Evolutionary conservation across 1,284 basidiomycete genomes (phyloP).

Genomic region (Mycena sp.): DNA sequence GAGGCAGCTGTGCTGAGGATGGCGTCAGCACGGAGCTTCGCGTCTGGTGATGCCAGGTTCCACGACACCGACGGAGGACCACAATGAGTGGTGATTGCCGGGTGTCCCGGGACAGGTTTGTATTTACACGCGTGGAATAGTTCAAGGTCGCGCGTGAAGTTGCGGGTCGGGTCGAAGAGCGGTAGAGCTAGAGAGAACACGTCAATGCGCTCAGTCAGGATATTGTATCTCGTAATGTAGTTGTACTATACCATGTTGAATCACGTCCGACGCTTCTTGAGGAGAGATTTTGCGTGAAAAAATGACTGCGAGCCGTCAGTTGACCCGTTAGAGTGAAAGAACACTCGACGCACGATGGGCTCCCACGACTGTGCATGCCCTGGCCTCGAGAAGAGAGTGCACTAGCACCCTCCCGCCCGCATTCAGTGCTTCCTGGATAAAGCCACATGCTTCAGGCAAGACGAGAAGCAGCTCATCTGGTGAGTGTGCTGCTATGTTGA

Average conservation of each 20-base stretch:
- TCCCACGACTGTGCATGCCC: conserved; percentile 66
- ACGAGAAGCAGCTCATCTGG: conserved; percentile 52
- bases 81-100: conserved; percentile 37
- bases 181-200: conserved; percentile 54
- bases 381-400: conserved; percentile 64
- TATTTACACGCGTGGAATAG: conserved; percentile 56
- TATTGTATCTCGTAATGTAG: not conserved
- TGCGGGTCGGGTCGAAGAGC: conserved; percentile 60
- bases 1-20: conserved; percentile 37
- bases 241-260: conserved; percentile 51
- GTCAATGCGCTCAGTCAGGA: not conserved
- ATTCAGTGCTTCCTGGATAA: conserved; percentile 51
- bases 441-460: conserved; percentile 50
- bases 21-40: conserved; percentile 31
- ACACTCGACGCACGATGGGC: conserved; percentile 67
- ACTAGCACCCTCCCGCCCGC: conserved; percentile 64
- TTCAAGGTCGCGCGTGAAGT: conserved; percentile 58
- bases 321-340: not conserved
- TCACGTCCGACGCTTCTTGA: conserved; percentile 23
- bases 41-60: conserved; percentile 15
- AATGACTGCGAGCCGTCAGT: conserved; percentile 37
- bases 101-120: conserved; percentile 51
- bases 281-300: conserved; percentile 26
- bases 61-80: conserved; percentile 39
- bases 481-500: conserved; percentile 48